Percentiles rank a stretch among this genome's conserved stretches.
These are phyloP conservation scores for Ophidiomyces ophidiicola DNA, from an alignment of 2,329 filamentous ascomycete genomes.

Conservation along the genomic window DNA sequence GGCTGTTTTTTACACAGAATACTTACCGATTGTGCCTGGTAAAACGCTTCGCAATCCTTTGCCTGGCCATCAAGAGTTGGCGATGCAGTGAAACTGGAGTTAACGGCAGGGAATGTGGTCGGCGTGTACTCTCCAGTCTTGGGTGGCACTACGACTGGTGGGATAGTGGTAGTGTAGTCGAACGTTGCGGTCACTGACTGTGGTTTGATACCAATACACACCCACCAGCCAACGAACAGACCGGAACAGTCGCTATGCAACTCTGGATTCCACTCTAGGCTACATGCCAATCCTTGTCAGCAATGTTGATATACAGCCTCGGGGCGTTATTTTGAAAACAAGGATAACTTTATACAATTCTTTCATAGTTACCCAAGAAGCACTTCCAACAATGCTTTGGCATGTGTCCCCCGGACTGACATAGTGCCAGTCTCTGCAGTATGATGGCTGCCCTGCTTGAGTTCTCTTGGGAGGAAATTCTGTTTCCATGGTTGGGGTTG, in stretches of 20 bases:
- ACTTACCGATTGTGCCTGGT: conserved; percentile 6
- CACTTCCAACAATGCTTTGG: conserved; percentile 2
- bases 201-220: conserved; percentile 8
- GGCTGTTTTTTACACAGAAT: neutral
- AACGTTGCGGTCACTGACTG: conserved; percentile 2
- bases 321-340: too few relatives aligned
- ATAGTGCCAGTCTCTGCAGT: conserved; percentile 11
- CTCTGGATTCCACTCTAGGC: conserved; percentile 11
- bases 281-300: neutral
- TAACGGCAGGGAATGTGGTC: conserved; percentile 5
- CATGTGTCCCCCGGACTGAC: conserved; percentile 8
- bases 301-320: too few relatives aligned
- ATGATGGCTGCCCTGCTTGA: conserved; percentile 9
- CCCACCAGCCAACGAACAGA: conserved; percentile 16
- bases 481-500: conserved; percentile 6
- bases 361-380: conserved; percentile 6
- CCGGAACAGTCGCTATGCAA: conserved; percentile 14
- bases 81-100: conserved; percentile 8
- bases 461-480: conserved; percentile 10
- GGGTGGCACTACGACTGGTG: conserved; percentile 4
- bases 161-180: neutral
- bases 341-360: too few relatives aligned
- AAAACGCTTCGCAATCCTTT: conserved; percentile 2
- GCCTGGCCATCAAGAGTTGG: conserved; percentile 7
- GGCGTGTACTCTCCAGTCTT: conserved; percentile 8